Evolutionary conservation across 495 filamentous ascomycete species (phyloP).

Genomic region (Aspergillus sclerotioniger): DNA sequence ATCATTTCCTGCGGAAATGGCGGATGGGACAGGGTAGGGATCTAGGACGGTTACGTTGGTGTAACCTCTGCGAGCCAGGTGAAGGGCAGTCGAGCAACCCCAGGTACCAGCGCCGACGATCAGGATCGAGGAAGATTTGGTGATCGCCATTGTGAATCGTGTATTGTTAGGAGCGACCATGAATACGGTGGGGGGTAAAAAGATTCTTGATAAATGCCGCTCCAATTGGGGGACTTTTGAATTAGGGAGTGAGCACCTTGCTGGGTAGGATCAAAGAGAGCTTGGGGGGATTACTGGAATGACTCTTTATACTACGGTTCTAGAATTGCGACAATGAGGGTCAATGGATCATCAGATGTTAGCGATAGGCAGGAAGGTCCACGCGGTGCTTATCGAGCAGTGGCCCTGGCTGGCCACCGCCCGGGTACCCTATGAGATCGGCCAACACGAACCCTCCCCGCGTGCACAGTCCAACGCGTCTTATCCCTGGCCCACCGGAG

Average conservation of each 20-base stretch:
- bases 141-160: conserved; percentile 32
- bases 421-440: background rate
- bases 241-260: background rate
- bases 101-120: conserved; percentile 51
- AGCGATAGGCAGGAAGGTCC: conserved; percentile 13
- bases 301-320: background rate
- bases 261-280: background rate
- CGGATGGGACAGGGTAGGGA: conserved; percentile 42
- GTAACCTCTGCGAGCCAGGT: conserved; percentile 50
- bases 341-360: conserved; percentile 6
- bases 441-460: background rate
- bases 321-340: background rate
- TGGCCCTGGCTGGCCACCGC: background rate
- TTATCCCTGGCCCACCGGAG: background rate
- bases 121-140: conserved; percentile 25
- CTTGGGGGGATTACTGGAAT: background rate
- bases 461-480: conserved; percentile 2
- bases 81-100: conserved; percentile 52
- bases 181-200: conserved; percentile 38
- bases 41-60: conserved; percentile 49
- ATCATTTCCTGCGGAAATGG: conserved; percentile 55
- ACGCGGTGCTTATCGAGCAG: conserved; percentile 10
- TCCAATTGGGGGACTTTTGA: background rate
- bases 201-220: conserved; percentile 33
- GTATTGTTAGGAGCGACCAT: conserved; percentile 36